phyloP scores from a whole-genome alignment of 2,329 filamentous ascomycete species.

The Trichothecium roseum region DNA sequence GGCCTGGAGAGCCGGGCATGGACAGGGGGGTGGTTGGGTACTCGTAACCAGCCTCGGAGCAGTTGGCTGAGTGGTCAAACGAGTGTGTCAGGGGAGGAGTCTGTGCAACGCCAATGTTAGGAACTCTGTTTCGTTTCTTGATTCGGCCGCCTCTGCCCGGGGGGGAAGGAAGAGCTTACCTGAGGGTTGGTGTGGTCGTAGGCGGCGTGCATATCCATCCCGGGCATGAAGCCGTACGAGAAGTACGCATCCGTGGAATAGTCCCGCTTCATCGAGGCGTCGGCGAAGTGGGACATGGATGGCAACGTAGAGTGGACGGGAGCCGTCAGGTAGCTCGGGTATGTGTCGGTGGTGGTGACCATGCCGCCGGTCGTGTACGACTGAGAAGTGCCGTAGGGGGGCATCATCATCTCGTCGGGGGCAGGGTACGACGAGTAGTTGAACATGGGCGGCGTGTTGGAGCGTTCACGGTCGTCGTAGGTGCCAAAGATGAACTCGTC shows the following conservation, averaged over 20 bases:
- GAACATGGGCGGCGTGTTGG: slow-evolving; percentile 61
- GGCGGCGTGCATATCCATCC: slow-evolving; percentile 50
- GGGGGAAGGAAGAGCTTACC: slow-evolving; percentile 45
- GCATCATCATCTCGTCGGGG: slow-evolving; percentile 50
- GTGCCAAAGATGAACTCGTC: slow-evolving; percentile 56
- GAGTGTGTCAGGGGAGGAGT: slow-evolving; percentile 69
- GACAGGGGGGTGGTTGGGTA: slow-evolving; percentile 63
- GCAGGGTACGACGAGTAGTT: slow-evolving; percentile 58
- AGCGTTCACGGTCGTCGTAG: slow-evolving; percentile 58
- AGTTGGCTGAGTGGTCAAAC: slow-evolving; percentile 56
- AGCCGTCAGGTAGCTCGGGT: slow-evolving; percentile 44
- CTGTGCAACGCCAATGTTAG: slow-evolving; percentile 31
- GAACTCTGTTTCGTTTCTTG: too few relatives aligned
- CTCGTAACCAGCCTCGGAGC: slow-evolving; percentile 51
- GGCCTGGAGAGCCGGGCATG: slow-evolving; percentile 58
- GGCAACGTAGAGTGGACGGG: slow-evolving; percentile 50
- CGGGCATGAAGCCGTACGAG: slow-evolving; percentile 41
- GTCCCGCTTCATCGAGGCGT: slow-evolving; percentile 57
- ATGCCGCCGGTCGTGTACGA: slow-evolving; percentile 35
- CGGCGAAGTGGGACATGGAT: slow-evolving; percentile 52
- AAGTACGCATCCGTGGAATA: slow-evolving; percentile 49
- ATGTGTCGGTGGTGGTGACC: slow-evolving; percentile 40
- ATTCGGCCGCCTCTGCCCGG: too few relatives aligned
- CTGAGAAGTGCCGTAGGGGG: slow-evolving; percentile 45
- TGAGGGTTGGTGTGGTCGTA: slow-evolving; percentile 63